These are phyloP conservation scores for Yamadazyma diddensiae DNA, from an alignment of 1,139 yeast species.

Conservation along the genomic window DNA sequence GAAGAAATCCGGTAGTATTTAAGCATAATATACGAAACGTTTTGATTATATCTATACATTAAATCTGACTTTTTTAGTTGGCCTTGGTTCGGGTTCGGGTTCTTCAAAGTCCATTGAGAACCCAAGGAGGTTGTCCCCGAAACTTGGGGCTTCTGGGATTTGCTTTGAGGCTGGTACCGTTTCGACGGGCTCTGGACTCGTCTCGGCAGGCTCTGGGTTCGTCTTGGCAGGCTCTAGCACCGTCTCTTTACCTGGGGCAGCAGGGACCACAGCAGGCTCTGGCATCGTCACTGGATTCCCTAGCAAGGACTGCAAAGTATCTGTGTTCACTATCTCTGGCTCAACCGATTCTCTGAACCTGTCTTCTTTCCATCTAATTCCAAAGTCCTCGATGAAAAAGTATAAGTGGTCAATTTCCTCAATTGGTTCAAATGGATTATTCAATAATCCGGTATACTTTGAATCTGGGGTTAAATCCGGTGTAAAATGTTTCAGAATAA, in stretches of 20 bases:
- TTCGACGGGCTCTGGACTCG: too few species aligned
- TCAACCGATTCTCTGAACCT: neutral
- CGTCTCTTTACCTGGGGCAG: too few species aligned
- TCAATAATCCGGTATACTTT: constrained; percentile 8
- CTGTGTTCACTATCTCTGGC: neutral
- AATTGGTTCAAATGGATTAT: constrained; percentile 11
- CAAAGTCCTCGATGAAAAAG: constrained; percentile 12
- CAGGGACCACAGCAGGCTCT: neutral
- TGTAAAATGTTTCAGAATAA: constrained; percentile 10
- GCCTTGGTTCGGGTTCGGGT: constrained; percentile 3
- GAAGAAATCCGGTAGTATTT: constrained; percentile 61
- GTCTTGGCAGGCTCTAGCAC: too few species aligned
- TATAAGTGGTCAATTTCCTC: constrained; percentile 12
- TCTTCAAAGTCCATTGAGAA: too few species aligned
- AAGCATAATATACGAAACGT: constrained; percentile 3
- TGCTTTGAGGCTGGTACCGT: too few species aligned
- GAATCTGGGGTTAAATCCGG: constrained; percentile 14
- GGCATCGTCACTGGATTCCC: neutral
- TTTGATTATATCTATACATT: constrained; percentile 13
- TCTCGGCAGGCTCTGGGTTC: too few species aligned
- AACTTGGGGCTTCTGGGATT: too few species aligned
- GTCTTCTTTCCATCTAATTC: constrained; percentile 5
- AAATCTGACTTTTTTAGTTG: constrained; percentile 28
- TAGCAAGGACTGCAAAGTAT: neutral
- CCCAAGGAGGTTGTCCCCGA: too few species aligned